Percentiles rank a stretch among this genome's conserved stretches.
Conservation (phyloP, 1,284 basidiomycete genomes). For the Apiotrichum gamsii region DNA sequence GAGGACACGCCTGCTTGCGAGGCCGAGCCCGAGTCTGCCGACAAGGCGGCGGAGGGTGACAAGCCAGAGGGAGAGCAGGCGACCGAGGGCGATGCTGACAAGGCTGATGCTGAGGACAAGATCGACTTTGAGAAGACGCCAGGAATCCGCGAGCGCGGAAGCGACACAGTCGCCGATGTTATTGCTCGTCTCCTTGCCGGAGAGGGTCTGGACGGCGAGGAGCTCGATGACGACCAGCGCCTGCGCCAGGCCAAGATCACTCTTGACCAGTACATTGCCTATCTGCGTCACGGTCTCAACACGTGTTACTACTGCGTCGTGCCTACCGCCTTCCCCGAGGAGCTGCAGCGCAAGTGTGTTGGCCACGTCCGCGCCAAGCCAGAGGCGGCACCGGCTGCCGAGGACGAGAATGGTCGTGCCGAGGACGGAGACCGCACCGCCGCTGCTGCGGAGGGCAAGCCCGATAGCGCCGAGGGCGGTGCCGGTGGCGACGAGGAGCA, state of each 20-base stretch:
- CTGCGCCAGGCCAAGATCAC: constrained; percentile 32
- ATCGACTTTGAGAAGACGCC: constrained; percentile 18
- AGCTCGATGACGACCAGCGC: constrained; percentile 27
- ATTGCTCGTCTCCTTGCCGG: constrained; percentile 28
- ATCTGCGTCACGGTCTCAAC: constrained; percentile 39
- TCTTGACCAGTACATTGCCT: constrained; percentile 36
- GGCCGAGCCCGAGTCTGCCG: constrained; percentile 15
- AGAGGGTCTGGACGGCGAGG: constrained; percentile 26
- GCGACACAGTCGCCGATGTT: constrained; percentile 37
- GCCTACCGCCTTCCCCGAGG: constrained; percentile 82
- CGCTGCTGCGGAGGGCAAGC: constrained; percentile 13
- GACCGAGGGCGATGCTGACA: constrained; percentile 25
- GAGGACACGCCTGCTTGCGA: constrained; percentile 2
- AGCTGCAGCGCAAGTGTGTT: constrained; percentile 86
- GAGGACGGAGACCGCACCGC: constrained; percentile 10
- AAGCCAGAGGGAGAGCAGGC: constrained; percentile 41
- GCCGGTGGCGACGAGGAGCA: constrained; percentile 4
- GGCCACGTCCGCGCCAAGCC: constrained; percentile 63
- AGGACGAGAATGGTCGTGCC: constrained; percentile 5
- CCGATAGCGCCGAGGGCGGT: constrained; percentile 60
- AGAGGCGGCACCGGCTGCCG: constrained; percentile 48
- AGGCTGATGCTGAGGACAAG: constrained; percentile 9
- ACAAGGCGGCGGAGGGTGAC: constrained; percentile 16
- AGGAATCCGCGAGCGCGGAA: constrained; percentile 35
- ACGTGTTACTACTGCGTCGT: constrained; percentile 86